Percentiles rank a stretch among this genome's conserved stretches.
Conservation (phyloP, 1,139 yeast species). For the Yamadazyma friedrichii region DNA sequence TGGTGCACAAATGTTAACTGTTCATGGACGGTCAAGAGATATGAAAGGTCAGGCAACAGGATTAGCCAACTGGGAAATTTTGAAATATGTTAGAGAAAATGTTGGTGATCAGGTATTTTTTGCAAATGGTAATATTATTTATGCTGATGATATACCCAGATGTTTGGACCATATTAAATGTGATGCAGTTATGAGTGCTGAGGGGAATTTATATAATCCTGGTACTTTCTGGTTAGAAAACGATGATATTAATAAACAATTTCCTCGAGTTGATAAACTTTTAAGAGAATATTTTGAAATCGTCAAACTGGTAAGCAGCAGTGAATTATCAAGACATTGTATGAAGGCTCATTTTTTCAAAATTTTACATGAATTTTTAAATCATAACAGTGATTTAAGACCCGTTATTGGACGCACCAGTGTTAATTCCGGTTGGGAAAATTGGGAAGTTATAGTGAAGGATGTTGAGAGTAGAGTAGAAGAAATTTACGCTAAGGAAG, state of each 20-base stretch:
- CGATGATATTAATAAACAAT: constrained; percentile 60
- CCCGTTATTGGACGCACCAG: constrained; percentile 62
- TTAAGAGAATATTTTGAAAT: constrained; percentile 87
- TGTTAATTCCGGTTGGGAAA: constrained; percentile 47
- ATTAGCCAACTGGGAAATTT: constrained; percentile 86
- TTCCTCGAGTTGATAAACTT: constrained; percentile 82
- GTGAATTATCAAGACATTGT: constrained; percentile 70
- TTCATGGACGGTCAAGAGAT: constrained; percentile 94
- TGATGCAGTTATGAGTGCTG: constrained; percentile 98
- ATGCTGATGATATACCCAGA: constrained; percentile 74
- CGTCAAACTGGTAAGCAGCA: constrained; percentile 51
- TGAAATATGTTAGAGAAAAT: constrained; percentile 73
- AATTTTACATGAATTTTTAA: constrained; percentile 73
- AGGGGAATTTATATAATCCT: constrained; percentile 91
- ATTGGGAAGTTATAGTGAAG: constrained; percentile 68
- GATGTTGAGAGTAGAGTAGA: constrained; percentile 67
- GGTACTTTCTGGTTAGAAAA: constrained; percentile 72
- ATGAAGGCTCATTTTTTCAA: constrained; percentile 95
- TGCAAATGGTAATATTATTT: constrained; percentile 89
- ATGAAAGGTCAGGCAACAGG: constrained; percentile 98
- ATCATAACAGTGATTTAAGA: constrained; percentile 73
- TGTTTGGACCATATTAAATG: constrained; percentile 64
- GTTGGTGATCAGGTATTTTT: constrained; percentile 80
- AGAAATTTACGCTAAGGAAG: constrained; percentile 41
- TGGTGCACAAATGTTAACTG: constrained; percentile 93